phyloP scores from a whole-genome alignment of 352 stramenopile species.

The Phytophthora sansomeana region DNA sequence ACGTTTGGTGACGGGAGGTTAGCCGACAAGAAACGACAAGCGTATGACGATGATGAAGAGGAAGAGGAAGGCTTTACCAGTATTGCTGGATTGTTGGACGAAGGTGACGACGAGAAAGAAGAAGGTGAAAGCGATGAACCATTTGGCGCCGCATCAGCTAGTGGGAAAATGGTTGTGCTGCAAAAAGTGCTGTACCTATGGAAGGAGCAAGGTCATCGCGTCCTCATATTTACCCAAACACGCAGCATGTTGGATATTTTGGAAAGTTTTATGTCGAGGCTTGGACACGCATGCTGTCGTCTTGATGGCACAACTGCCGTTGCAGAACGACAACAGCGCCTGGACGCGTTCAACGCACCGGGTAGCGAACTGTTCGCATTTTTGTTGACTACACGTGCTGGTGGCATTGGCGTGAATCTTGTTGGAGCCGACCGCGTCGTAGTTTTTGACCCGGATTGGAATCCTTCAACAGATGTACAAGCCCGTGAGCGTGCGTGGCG shows the following conservation, averaged over 20 bases:
- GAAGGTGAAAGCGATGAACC: slow-evolving; percentile 28
- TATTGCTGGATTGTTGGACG: slow-evolving; percentile 21
- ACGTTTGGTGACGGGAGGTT: slow-evolving; percentile 58
- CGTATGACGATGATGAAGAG: slow-evolving; percentile 44
- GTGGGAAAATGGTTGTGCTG: slow-evolving; percentile 97
- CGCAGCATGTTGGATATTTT: slow-evolving; percentile 98
- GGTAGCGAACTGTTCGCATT: slow-evolving; percentile 85
- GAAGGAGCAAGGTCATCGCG: slow-evolving; percentile 95
- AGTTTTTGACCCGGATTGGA: slow-evolving; percentile 99
- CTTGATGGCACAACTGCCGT: slow-evolving; percentile 98
- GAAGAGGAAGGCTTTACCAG: slow-evolving; percentile 25
- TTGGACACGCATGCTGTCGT: slow-evolving; percentile 92
- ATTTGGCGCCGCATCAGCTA: slow-evolving; percentile 73
- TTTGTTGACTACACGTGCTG: slow-evolving; percentile 89
- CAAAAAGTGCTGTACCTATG: slow-evolving; percentile 95
- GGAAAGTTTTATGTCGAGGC: slow-evolving; percentile 88
- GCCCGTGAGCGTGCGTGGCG: slow-evolving; percentile 98
- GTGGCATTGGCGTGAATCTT: slow-evolving; percentile 97
- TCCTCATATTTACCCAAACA: slow-evolving; percentile 98
- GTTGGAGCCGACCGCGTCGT: slow-evolving; percentile 96
- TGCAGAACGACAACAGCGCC: slow-evolving; percentile 91
- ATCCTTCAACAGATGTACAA: slow-evolving; percentile 97
- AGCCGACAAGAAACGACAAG: slow-evolving; percentile 37
- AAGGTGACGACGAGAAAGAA: slow-evolving; percentile 30
- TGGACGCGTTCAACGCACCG: slow-evolving; percentile 97